A percentile compares a stretch with the other conserved stretches of the same genome.
These are phyloP conservation scores for Spergularia bocconei DNA, from an alignment of 148 eudicot species.

Conservation along the genomic window DNA sequence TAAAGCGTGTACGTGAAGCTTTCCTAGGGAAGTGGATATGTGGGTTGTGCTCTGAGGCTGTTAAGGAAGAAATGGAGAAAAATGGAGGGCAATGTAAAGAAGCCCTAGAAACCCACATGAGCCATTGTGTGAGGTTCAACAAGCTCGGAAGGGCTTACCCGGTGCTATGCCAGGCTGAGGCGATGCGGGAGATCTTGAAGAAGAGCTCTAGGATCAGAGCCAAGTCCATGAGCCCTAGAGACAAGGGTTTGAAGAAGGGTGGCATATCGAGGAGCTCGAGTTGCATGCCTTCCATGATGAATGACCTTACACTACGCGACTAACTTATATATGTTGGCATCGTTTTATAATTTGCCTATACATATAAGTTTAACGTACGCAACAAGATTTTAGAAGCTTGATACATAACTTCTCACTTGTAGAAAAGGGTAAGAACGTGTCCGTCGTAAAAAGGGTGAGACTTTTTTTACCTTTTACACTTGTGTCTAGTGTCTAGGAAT, in stretches of 20 bases:
- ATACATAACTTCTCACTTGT: too few relatives aligned
- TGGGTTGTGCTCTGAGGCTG: constrained; percentile 63
- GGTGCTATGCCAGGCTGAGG: constrained; percentile 64
- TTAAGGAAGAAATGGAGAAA: constrained; percentile 64
- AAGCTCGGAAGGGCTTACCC: constrained; percentile 76
- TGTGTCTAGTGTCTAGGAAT: neutral
- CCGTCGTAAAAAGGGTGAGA: too few relatives aligned
- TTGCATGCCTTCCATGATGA: constrained; percentile 66
- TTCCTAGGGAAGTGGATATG: constrained; percentile 68
- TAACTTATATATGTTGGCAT: constrained; percentile 1
- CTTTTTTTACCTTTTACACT: too few relatives aligned
- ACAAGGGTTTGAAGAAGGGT: constrained; percentile 40
- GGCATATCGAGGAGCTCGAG: constrained; percentile 77
- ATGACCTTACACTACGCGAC: constrained; percentile 20
- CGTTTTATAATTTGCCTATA: neutral
- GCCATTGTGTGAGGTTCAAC: constrained; percentile 72
- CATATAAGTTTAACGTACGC: too few relatives aligned
- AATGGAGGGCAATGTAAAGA: constrained; percentile 49
- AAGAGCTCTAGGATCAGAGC: constrained; percentile 47
- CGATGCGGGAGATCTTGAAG: constrained; percentile 75
- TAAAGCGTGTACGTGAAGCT: constrained; percentile 44
- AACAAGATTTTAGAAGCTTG: too few relatives aligned
- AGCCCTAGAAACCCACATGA: constrained; percentile 62
- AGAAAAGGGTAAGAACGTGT: too few relatives aligned
- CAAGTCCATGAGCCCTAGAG: constrained; percentile 58